Percentiles rank a stretch among this genome's conserved stretches.
phyloP scores from a whole-genome alignment of 495 filamentous ascomycete genomes.

The Pyronema domesticum region DNA sequence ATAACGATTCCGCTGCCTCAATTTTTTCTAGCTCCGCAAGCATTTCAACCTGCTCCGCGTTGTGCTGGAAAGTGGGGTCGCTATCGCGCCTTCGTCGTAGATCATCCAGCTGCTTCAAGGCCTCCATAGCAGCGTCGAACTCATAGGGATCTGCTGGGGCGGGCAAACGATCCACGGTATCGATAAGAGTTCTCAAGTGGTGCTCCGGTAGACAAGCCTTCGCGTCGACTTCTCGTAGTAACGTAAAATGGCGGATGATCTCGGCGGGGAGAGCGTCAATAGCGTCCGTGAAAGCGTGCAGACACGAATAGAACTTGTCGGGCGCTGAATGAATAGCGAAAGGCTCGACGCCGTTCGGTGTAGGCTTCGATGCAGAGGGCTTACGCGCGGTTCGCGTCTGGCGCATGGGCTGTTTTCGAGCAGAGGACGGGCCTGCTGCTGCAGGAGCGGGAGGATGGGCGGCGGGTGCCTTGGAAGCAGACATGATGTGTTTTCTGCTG shows the following conservation, averaged over 20 bases:
- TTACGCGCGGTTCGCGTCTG: slow-evolving; percentile 39
- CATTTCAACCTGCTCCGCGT: slow-evolving; percentile 1
- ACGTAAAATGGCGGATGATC: slow-evolving; percentile 80
- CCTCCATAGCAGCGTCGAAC: slow-evolving; percentile 17
- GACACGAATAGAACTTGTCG: slow-evolving; percentile 62
- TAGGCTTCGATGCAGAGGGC: slow-evolving; percentile 30
- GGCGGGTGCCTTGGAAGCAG: slow-evolving; percentile 19
- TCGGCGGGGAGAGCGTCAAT: slow-evolving; percentile 86
- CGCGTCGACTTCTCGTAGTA: slow-evolving; percentile 92
- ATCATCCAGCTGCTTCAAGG: slow-evolving; percentile 20
- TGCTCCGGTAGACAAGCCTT: slow-evolving; percentile 68
- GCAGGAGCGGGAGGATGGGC: slow-evolving; percentile 13
- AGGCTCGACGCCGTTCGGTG: slow-evolving; percentile 28
- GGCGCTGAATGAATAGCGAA: slow-evolving; percentile 27
- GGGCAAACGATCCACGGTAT: slow-evolving; percentile 44
- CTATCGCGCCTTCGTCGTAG: slow-evolving; percentile 22
- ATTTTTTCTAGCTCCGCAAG: slow-evolving; percentile 17
- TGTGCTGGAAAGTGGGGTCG: slow-evolving; percentile 1
- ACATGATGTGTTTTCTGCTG: too few relatives aligned
- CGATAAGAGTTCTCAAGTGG: slow-evolving; percentile 49
- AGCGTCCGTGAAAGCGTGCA: slow-evolving; percentile 85
- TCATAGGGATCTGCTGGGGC: slow-evolving; percentile 26
- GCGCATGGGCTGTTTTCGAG: slow-evolving; percentile 41
- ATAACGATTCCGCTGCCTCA: slow-evolving; percentile 9
- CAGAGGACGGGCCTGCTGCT: slow-evolving; percentile 31